Evolutionary conservation across 768 basidiomycete genomes (phyloP).

Genomic region (Pleurotus sapidus): DNA sequence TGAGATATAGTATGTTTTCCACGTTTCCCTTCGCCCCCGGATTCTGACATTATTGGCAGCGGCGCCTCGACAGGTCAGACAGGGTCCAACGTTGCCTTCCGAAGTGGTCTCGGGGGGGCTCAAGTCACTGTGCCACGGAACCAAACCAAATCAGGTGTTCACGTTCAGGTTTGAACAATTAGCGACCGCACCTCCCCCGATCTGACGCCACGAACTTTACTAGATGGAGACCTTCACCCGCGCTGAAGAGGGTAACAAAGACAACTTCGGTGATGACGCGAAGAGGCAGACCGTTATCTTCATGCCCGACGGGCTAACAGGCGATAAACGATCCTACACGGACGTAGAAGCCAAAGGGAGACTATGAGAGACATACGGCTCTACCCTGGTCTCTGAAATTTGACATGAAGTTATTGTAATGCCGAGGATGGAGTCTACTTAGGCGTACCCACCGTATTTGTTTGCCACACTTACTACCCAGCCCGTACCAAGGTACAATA

Average conservation of each 20-base stretch:
- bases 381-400: too few species aligned
- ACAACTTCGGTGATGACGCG: not conserved
- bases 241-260: slow-evolving; percentile 9
- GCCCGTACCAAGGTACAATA: too few species aligned
- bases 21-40: too few species aligned
- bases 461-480: too few species aligned
- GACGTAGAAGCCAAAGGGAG: slow-evolving; percentile 5
- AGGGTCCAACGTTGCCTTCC: slow-evolving; percentile 1
- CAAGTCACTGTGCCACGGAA: slow-evolving; percentile 1
- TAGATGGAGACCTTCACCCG: slow-evolving; percentile 10
- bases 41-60: too few species aligned
- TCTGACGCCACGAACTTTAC: not conserved
- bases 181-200: not conserved
- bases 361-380: not conserved
- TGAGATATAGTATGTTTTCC: not conserved
- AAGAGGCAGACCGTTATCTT: slow-evolving; percentile 4
- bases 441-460: too few species aligned
- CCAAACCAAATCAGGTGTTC: slow-evolving; percentile 4
- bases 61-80: slow-evolving; percentile 2
- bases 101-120: not conserved
- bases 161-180: slow-evolving; percentile 2
- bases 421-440: too few species aligned
- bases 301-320: not conserved
- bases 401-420: too few species aligned
- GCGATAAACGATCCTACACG: not conserved